These are phyloP conservation scores for Liriodendron chinense DNA, from an alignment of 164 flowering plant species.

Conservation along the genomic window DNA sequence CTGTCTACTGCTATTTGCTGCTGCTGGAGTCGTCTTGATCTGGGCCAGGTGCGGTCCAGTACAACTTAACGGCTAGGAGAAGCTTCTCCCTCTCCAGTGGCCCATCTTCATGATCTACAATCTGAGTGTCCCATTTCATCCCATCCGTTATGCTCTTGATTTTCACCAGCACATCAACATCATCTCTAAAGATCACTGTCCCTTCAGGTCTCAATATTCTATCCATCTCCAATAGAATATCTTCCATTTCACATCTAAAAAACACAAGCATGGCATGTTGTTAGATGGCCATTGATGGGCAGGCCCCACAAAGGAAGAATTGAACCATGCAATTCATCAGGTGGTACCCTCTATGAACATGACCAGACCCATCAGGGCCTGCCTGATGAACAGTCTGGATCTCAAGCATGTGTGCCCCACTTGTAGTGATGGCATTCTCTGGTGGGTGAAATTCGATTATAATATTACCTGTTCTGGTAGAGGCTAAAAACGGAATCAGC, in stretches of 20 bases:
- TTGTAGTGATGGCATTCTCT: no score
- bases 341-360: no score
- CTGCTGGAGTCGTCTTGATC: not conserved
- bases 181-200: constrained; percentile 66
- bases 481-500: constrained; percentile 59
- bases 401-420: no score
- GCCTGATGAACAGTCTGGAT: not conserved
- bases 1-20: not conserved
- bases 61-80: constrained; percentile 53
- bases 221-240: constrained; percentile 83
- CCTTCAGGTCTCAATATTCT: constrained; percentile 80
- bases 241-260: constrained; percentile 66
- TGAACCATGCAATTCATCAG: not conserved
- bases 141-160: constrained; percentile 54
- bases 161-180: constrained; percentile 56
- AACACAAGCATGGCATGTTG: not conserved
- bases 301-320: no score
- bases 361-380: not conserved
- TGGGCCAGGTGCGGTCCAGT: constrained; percentile 67
- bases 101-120: constrained; percentile 73
- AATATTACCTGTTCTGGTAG: constrained; percentile 58
- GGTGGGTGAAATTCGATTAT: no score
- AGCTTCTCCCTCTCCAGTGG: constrained; percentile 68
- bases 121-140: constrained; percentile 58
- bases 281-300: not conserved